Base-by-base conservation (phyloP, 2,329 filamentous ascomycete genomes). In the Pyrenophora graminea region DNA sequence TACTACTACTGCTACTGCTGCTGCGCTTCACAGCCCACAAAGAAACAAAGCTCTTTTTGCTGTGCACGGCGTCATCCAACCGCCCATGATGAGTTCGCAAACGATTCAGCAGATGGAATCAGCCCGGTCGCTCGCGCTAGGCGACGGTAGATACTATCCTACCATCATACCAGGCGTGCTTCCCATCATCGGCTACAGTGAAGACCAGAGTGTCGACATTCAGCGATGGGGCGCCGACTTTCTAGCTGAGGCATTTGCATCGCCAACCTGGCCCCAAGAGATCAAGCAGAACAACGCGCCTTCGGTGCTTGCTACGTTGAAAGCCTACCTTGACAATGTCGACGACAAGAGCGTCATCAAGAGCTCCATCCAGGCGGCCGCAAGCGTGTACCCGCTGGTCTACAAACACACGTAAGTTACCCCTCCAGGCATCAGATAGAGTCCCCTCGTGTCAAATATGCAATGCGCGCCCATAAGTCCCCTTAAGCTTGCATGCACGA, bases 171-270 rank as follows among this genome's bases (percentile, higher is more conserved):
- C 90, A 68, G 91, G 91, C 40, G 91, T 97, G 57, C 79, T 97
- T n/a, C 91, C 92, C 48, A 92, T 97, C 66, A 89, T 97, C 74
- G 86, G 87, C 54, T 84, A 88, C 44, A 81, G 82, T 59, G 83
- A 90, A 58, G 82, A 85, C 39, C 65, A 70, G 38, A 65, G 59
- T 55, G 76, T 96, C 49, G 90, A 96, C 74, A 79, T 97, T 66
- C 88, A 91, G 74, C 82, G 92, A 87, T 99, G 94, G 94, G 94
- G 93, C 21, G 88, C 92, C 57, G 92, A 97, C 55, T 99, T 99
- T 70, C 80, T 99, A 37, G 91, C 93, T 49, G 94, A 99, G 78
- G 91, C 92, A 2, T 97, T 99, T 76, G 88, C 94, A 50, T 95
- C 90, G 53, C 94, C 95, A n/a, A 85, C 88, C 18, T 81, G 97